These are phyloP conservation scores for Xerocomellus chrysenteron DNA, from an alignment of 768 basidiomycete species.

Conservation along the genomic window DNA sequence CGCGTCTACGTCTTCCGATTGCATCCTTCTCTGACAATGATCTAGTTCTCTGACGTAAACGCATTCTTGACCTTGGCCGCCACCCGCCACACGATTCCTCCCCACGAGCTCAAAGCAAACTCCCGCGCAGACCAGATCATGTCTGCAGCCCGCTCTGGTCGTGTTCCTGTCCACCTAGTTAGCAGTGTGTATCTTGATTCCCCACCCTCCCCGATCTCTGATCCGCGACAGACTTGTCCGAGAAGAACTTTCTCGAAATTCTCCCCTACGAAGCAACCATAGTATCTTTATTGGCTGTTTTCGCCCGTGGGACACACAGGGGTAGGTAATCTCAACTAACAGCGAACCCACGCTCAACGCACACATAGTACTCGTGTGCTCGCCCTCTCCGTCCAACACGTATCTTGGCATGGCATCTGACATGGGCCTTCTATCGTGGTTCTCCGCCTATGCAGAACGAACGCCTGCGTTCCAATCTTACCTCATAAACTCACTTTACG, in stretches of 20 bases:
- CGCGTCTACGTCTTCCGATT: constrained; percentile 21
- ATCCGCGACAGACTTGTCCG: constrained; percentile 62
- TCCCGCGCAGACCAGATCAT: constrained; percentile 67
- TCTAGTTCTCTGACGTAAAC: constrained; percentile 80
- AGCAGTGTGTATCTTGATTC: constrained; percentile 55
- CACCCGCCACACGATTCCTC: constrained; percentile 65
- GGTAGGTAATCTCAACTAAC: constrained; percentile 40
- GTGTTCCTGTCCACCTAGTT: constrained; percentile 71
- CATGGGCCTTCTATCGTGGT: constrained; percentile 67
- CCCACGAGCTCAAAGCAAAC: constrained; percentile 59
- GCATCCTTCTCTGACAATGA: constrained; percentile 1
- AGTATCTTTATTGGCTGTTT: constrained; percentile 60
- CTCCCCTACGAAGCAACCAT: constrained; percentile 63
- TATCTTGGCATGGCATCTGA: constrained; percentile 78
- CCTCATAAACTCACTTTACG: constrained; percentile 54
- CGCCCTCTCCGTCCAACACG: constrained; percentile 41
- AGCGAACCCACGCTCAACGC: not conserved
- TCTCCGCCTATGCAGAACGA: constrained; percentile 51
- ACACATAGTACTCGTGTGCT: constrained; percentile 53
- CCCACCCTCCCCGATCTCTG: not conserved
- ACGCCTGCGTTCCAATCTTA: constrained; percentile 35
- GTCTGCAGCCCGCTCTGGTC: constrained; percentile 69
- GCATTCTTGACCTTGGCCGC: constrained; percentile 85
- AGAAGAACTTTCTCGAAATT: constrained; percentile 75
- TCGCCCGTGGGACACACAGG: constrained; percentile 72